Percentiles rank a stretch among this genome's conserved stretches.
phyloP scores from a whole-genome alignment of 2,329 filamentous ascomycete species.

The Metarhizium robertsii region DNA sequence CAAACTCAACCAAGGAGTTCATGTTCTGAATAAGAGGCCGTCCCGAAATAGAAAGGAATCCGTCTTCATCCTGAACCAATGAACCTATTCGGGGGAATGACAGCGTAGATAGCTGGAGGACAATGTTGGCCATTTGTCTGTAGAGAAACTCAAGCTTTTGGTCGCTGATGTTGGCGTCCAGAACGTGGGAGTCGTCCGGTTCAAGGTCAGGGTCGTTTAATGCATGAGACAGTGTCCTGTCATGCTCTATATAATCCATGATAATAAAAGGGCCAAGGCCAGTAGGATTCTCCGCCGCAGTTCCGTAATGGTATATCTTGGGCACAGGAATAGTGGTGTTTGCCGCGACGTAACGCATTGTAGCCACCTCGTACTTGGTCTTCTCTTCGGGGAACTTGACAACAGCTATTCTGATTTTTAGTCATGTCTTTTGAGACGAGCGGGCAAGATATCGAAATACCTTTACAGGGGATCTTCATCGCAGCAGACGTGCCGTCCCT shows the following conservation, averaged over 20 bases:
- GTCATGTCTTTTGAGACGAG: neutral
- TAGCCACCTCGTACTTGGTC: conserved; percentile 22
- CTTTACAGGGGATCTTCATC: conserved; percentile 20
- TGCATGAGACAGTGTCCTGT: conserved; percentile 17
- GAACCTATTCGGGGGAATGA: conserved; percentile 28
- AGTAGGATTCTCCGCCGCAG: conserved; percentile 20
- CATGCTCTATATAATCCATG: conserved; percentile 24
- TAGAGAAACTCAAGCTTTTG: conserved; percentile 25
- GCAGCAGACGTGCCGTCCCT: conserved; percentile 20
- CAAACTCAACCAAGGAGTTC: conserved; percentile 22
- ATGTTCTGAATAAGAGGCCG: conserved; percentile 29
- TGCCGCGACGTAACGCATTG: conserved; percentile 21
- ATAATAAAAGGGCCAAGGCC: conserved; percentile 27
- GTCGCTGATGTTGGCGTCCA: conserved; percentile 24
- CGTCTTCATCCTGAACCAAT: conserved; percentile 16
- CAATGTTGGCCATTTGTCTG: conserved; percentile 28
- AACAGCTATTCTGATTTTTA: neutral
- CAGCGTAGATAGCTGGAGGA: conserved; percentile 28
- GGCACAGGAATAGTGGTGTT: conserved; percentile 24
- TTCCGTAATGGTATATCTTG: conserved; percentile 16
- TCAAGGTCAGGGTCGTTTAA: conserved; percentile 12
- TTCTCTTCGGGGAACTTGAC: conserved; percentile 21
- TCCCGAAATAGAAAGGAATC: conserved; percentile 17
- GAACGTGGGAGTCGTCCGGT: conserved; percentile 16
- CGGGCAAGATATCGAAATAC: conserved; percentile 13